phyloP scores from a whole-genome alignment of 108 stramenopile species.

The Skeletonema costatum region DNA sequence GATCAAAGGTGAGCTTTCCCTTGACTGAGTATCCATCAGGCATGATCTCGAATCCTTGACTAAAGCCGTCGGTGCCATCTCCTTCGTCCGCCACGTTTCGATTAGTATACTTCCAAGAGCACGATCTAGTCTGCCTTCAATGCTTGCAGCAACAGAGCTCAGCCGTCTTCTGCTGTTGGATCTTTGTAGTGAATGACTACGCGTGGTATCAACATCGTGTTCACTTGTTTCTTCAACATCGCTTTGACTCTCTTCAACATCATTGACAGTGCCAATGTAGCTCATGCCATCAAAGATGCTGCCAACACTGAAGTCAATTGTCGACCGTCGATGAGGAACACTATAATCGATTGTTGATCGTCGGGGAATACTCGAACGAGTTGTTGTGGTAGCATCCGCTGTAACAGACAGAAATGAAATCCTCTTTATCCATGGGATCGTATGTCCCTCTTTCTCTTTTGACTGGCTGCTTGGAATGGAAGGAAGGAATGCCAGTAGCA shows the following conservation, averaged over 20 bases:
- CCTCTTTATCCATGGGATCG: not conserved
- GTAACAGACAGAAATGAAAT: not conserved
- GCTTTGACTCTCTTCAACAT: not conserved
- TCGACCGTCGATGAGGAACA: not conserved
- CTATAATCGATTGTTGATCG: not conserved
- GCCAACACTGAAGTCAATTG: not conserved
- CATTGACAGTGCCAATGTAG: not conserved
- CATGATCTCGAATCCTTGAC: not conserved
- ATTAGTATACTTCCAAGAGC: conserved; percentile 3
- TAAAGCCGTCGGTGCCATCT: not conserved
- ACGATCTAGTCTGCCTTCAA: not conserved
- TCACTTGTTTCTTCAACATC: not conserved
- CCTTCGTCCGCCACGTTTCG: not conserved
- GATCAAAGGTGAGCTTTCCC: conserved; percentile 1
- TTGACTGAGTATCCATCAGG: conserved; percentile 13
- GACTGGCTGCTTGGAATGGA: not conserved
- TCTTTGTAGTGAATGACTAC: not conserved
- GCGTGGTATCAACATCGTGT: not conserved
- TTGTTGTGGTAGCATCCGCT: not conserved
- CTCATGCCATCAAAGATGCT: not conserved
- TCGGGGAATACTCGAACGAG: not conserved
- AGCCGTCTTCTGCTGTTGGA: not conserved
- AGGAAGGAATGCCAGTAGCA: not conserved
- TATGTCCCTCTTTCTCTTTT: not conserved
- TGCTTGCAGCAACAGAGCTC: not conserved